A percentile compares a stretch with the other conserved stretches of the same genome.
phyloP scores from a whole-genome alignment of 2,329 filamentous ascomycete species.

The Beauveria brongniartii region DNA sequence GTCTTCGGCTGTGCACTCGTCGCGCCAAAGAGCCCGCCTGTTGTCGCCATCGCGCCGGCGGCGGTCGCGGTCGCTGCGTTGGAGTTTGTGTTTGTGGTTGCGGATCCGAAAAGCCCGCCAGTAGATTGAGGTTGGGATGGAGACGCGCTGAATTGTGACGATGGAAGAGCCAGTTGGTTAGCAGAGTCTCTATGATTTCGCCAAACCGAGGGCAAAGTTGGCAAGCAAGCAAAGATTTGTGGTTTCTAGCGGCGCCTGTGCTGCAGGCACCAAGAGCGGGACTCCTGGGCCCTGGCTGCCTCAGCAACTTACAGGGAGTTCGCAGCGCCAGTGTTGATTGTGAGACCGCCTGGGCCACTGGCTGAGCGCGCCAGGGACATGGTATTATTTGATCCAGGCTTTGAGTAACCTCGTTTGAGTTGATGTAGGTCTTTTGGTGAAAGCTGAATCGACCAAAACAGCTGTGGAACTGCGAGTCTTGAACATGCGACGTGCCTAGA shows the following conservation, averaged over 20 bases:
- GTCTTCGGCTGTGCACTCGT: slow-evolving; percentile 18
- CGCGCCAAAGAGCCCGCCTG: slow-evolving; percentile 29
- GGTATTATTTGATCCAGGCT: slow-evolving; percentile 12
- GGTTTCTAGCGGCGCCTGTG: slow-evolving; percentile 3
- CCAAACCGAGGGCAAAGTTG: neutral
- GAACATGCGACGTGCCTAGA: neutral
- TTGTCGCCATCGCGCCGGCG: slow-evolving; percentile 24
- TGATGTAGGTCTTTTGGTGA: slow-evolving; percentile 7
- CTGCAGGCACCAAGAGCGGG: slow-evolving; percentile 5
- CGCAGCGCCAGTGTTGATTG: slow-evolving; percentile 55
- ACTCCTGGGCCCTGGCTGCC: slow-evolving; percentile 2
- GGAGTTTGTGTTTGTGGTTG: slow-evolving; percentile 18
- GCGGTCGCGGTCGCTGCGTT: slow-evolving; percentile 17
- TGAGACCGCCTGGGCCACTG: slow-evolving; percentile 52
- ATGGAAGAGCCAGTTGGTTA: neutral
- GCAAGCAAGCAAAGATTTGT: slow-evolving; percentile 5
- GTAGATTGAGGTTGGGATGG: slow-evolving; percentile 26
- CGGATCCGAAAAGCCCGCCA: slow-evolving; percentile 30
- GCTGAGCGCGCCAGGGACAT: slow-evolving; percentile 50
- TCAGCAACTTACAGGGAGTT: slow-evolving; percentile 34
- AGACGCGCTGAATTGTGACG: slow-evolving; percentile 18
- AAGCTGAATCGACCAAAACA: neutral
- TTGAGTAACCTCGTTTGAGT: slow-evolving; percentile 7
- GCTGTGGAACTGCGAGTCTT: slow-evolving; percentile 1
- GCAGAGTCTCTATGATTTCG: neutral